Evolutionary conservation across 139 green algal species (phyloP), one percentile per base, ranked within the genome.

Genomic region (Chlorella vulgaris): DNA sequence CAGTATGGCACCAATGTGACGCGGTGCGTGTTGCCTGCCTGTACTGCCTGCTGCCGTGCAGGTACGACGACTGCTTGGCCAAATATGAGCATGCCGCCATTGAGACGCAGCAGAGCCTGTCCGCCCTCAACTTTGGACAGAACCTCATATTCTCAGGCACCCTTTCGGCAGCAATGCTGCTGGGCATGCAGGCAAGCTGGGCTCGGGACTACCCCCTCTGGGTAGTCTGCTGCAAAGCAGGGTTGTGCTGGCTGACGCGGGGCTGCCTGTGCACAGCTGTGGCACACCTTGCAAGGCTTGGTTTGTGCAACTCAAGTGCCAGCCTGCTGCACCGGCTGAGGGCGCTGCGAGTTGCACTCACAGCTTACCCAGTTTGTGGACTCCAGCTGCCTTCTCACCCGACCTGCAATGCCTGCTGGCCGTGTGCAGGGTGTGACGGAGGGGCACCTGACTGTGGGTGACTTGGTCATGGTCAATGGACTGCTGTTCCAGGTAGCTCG

Each of bases 391-490:
- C 15, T n/a, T 5, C 38, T 10, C 38, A 21, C 21, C 35, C 38
- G 7, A 8, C 61, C 61, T 21, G 35, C 65, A 21, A 24, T 33
- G 33, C 65, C n/a, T 31, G 1, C 13, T 71, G 15, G 8, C 24
- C 21, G 13, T 6, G 33, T 31, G 51, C 55, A 84, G 76, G 94
- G 94, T 69, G 95, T 97, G 51, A 62, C 74, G 0, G 42, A 38
- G 36, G 91, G 89, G 8, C 47, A 80, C 7, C 79, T 94, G 50
- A 96, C 91, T 26, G 95, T 99, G 28, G 96, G 96, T 0, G 96
- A 97, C 79, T 78, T 98, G 35, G 95, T 99, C 33, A 98, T 99
- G 96, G 94, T 99, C 65, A 98, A 99, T 73, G 96, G 93, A 18
- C 91, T 99, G 78, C 89, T 99, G 24, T 97, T 99, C 87, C 96